phyloP scores from a whole-genome alignment of 208 protist species.

The Zelonia costaricensis region DNA sequence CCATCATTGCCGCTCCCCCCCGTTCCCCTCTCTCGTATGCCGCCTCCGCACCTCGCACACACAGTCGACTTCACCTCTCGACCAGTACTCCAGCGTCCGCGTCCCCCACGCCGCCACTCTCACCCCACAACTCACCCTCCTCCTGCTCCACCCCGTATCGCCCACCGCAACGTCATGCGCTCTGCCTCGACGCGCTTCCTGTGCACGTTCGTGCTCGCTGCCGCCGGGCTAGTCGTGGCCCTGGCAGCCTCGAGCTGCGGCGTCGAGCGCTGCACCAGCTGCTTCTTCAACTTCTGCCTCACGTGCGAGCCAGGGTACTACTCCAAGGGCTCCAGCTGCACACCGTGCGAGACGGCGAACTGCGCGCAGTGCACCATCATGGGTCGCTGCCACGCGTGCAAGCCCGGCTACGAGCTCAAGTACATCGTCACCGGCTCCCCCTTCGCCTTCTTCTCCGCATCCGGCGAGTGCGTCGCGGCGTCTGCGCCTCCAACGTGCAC shows the following conservation, averaged over 20 bases:
- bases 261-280: conserved; percentile 9
- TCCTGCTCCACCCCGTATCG: too few relatives aligned
- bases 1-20: too few relatives aligned
- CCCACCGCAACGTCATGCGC: not conserved
- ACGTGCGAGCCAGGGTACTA: not conserved
- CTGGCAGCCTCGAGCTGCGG: conserved; percentile 1
- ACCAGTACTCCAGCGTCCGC: too few relatives aligned
- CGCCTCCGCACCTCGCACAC: too few relatives aligned
- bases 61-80: too few relatives aligned
- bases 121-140: too few relatives aligned
- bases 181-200: not conserved
- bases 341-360: not conserved
- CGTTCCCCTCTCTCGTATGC: too few relatives aligned
- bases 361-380: not conserved
- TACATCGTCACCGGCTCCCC: not conserved
- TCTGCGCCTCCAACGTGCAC: not conserved
- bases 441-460: not conserved
- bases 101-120: too few relatives aligned
- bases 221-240: not conserved
- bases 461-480: not conserved
- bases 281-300: conserved; percentile 2
- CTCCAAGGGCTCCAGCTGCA: not conserved
- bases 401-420: not conserved
- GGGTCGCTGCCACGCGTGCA: not conserved
- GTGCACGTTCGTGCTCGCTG: not conserved